phyloP scores from a whole-genome alignment of 495 filamentous ascomycete species.

The Annulohypoxylon moriforme region DNA sequence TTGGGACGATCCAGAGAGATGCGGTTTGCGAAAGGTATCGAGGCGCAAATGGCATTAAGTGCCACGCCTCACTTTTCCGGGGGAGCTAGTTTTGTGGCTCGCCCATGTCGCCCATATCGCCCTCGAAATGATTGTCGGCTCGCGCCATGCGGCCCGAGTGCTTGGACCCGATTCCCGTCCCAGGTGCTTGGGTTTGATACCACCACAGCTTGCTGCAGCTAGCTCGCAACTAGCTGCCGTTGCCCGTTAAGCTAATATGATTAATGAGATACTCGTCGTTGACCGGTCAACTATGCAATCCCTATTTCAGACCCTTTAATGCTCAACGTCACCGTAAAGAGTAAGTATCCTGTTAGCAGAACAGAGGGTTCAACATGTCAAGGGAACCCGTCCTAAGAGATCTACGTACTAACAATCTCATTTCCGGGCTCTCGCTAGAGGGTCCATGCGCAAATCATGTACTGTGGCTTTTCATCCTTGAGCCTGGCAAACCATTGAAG shows the following conservation, averaged over 20 bases:
- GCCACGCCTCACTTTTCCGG: constrained; percentile 39
- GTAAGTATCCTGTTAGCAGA: background rate
- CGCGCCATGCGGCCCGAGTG: constrained; percentile 41
- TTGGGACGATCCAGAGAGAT: constrained; percentile 34
- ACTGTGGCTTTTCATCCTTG: constrained; percentile 3
- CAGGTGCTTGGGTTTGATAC: constrained; percentile 35
- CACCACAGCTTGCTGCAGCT: constrained; percentile 26
- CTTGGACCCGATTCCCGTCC: constrained; percentile 35
- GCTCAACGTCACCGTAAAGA: constrained; percentile 1
- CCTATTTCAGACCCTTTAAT: background rate
- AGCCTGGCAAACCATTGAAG: constrained; percentile 1
- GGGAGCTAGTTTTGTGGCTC: constrained; percentile 22
- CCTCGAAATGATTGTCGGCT: constrained; percentile 33
- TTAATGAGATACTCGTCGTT: constrained; percentile 2
- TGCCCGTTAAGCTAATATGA: constrained; percentile 12
- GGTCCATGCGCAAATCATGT: constrained; percentile 11
- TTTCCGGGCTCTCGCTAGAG: background rate
- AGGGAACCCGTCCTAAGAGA: constrained; percentile 3
- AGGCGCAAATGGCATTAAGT: constrained; percentile 22
- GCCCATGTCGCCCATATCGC: background rate
- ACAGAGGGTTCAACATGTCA: background rate
- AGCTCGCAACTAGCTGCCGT: constrained; percentile 13
- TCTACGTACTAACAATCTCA: constrained; percentile 2
- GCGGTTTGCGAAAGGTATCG: constrained; percentile 33
- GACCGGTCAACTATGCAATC: constrained; percentile 17